Base-by-base conservation (phyloP, 495 filamentous ascomycete genomes). In the Durotheca rogersii region DNA sequence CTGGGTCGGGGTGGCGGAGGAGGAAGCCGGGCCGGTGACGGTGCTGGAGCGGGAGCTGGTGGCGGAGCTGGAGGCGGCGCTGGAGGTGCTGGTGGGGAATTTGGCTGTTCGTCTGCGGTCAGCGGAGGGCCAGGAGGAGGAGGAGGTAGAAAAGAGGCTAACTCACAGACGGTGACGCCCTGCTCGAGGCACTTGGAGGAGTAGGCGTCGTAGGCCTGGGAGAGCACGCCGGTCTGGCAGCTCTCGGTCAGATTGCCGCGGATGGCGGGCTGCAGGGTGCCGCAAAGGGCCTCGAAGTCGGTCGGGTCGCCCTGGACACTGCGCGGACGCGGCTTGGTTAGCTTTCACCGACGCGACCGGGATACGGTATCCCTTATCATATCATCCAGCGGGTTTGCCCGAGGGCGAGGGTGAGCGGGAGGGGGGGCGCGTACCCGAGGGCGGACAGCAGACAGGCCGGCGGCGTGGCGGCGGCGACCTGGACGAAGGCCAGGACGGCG, bases 361-460 rank as follows among this genome's bases (percentile, higher is more conserved):
- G n/a, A n/a, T n/a, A n/a, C n/a, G n/a, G n/a, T n/a, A n/a, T n/a
- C n/a, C n/a, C n/a, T n/a, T n/a, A n/a, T n/a, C n/a, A n/a, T n/a
- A n/a, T n/a, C n/a, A n/a, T n/a, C n/a, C n/a, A n/a, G n/a, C n/a
- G n/a, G n/a, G n/a, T n/a, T n/a, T n/a, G n/a, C n/a, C n/a, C n/a
- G n/a, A n/a, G n/a, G n/a, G n/a, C n/a, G n/a, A n/a, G n/a, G n/a
- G n/a, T n/a, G n/a, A n/a, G n/a, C n/a, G n/a, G n/a, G n/a, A n/a
- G n/a, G n/a, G n/a, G n/a, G n/a, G n/a, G 17, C 43, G 49, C 62
- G 39, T 65, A 67, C 65, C 59, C 62, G 32, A 69, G 60, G 42
- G 64, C 66, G 40, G 59, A 46, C 52, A 69, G 52, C 50, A 69
- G 35, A 47, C 66, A 69, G 12, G 64, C 64, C 21, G 66, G 66